Percentiles rank a stretch among this genome's conserved stretches.
These are phyloP conservation scores for Verticillium isaacii DNA, from an alignment of 2,329 filamentous ascomycete genomes.

Conservation along the genomic window DNA sequence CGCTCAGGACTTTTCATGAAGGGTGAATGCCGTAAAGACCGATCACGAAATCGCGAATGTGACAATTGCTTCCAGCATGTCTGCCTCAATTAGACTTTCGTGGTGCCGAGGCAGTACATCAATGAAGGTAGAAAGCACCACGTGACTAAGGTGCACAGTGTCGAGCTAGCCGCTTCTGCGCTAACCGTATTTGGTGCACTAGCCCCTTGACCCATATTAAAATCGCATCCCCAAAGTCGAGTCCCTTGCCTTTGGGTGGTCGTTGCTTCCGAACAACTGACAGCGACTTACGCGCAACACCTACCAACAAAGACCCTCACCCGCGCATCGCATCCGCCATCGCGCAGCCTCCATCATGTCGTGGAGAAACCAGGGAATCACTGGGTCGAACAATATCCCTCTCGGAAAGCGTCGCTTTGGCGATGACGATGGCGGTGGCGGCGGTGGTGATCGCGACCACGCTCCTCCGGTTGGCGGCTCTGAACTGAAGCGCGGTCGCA, in stretches of 20 bases:
- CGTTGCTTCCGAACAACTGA: background rate
- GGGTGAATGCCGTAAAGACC: too few species aligned
- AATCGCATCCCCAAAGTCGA: background rate
- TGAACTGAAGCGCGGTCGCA: slow-evolving; percentile 80
- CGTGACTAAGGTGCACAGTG: too few species aligned
- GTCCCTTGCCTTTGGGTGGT: background rate
- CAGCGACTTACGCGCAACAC: background rate
- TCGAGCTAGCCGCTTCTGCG: background rate
- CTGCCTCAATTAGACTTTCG: too few species aligned
- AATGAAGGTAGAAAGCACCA: too few species aligned
- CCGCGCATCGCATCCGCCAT: background rate
- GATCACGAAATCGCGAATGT: too few species aligned
- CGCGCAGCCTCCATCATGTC: slow-evolving; percentile 42
- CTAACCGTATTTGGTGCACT: background rate
- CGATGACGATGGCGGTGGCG: slow-evolving; percentile 50
- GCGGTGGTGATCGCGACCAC: slow-evolving; percentile 22
- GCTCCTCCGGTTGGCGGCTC: slow-evolving; percentile 30
- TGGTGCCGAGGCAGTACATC: too few species aligned
- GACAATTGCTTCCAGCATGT: too few species aligned
- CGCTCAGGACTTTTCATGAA: too few species aligned
- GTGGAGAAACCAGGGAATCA: slow-evolving; percentile 77
- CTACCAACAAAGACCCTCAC: background rate
- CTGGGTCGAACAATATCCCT: slow-evolving; percentile 96
- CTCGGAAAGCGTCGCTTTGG: slow-evolving; percentile 82
- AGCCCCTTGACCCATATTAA: background rate